Evolutionary conservation across 768 basidiomycete genomes (phyloP).

Genomic region (Mycena rebaudengoi): DNA sequence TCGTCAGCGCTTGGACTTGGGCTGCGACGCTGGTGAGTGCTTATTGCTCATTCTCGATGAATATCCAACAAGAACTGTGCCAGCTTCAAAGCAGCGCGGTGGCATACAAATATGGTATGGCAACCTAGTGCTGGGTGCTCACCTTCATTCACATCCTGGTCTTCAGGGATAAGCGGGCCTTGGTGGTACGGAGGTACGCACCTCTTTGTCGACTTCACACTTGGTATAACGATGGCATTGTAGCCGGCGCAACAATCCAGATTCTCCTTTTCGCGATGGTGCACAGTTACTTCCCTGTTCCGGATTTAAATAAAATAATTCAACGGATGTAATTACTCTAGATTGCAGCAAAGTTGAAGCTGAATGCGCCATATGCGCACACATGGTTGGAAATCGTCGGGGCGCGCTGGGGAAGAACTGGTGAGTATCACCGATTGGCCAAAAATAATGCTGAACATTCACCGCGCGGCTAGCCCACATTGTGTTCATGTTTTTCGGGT

Average conservation of each 20-base stretch:
- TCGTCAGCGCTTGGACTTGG: slow-evolving; percentile 95
- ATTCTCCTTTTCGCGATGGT: slow-evolving; percentile 91
- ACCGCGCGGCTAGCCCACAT: slow-evolving; percentile 62
- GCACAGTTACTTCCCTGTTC: slow-evolving; percentile 7
- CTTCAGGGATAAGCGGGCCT: slow-evolving; percentile 73
- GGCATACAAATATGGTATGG: slow-evolving; percentile 78
- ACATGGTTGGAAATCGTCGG: slow-evolving; percentile 92
- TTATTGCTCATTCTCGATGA: neutral
- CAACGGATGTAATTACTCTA: slow-evolving; percentile 41
- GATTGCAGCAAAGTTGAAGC: slow-evolving; percentile 91
- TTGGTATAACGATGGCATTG: neutral
- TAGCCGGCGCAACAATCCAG: slow-evolving; percentile 85
- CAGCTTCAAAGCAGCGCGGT: slow-evolving; percentile 84
- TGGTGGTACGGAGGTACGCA: slow-evolving; percentile 81
- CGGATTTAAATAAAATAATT: neutral
- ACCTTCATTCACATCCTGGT: neutral
- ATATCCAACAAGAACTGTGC: neutral
- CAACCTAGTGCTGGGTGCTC: neutral
- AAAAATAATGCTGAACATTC: neutral
- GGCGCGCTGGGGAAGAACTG: slow-evolving; percentile 77
- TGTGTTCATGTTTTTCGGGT: slow-evolving; percentile 91
- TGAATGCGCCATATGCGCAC: slow-evolving; percentile 88
- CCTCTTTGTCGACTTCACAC: neutral
- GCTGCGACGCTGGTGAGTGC: slow-evolving; percentile 72
- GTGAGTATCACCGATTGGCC: neutral